Base-by-base conservation (phyloP, 805 yeast genomes). In the Candida patagonica region DNA sequence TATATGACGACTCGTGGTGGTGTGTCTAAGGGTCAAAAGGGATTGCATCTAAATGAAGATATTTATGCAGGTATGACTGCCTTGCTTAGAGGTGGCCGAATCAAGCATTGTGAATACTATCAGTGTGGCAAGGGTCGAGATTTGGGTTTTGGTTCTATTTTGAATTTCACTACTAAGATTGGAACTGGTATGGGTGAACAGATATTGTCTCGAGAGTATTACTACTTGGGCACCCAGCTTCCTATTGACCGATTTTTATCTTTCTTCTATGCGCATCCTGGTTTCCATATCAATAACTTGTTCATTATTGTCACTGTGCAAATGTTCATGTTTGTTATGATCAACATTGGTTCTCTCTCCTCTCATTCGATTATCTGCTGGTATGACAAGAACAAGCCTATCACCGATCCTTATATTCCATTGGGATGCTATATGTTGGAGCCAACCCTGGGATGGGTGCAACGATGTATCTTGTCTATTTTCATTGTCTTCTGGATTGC, bases 181-280 rank as follows among this genome's bases (percentile, higher is more conserved):
- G 97, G 97, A 2, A 92, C 95, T 31, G 97, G 97, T 37, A 89
- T 89, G 97, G 97, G 97, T 6, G 97, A 89, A 57, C 97, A 89
- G 59, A 73, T 88, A 59, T 63, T 89, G 25, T 85, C 95, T 5
- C 71, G 97, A 53, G 97, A 89, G 54, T 86, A 88, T 61, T 89
- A 80, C 58, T 86, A 84, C 60, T 60, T 89, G 44, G 96, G 97
- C 1, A 85, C 95, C 2, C 85, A 78, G 51, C 65, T 89, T 40
- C 95, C 96, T 2, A 68, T 88, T 32, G 96, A 89, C 57, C 63
- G 96, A 36, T 88, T 89, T 63, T 62, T 89, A 38, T 85, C 96
- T 0, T 89, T 89, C 61, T 89, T 84, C 60, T 89, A 89, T 62
- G 97, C 97, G 0, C 97, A 89, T 59, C 89, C 96, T 8, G 97